A percentile compares a stretch with the other conserved stretches of the same genome.
phyloP scores from a whole-genome alignment of 2,329 filamentous ascomycete species.

The Pseudocercospora pini-densiflorae region DNA sequence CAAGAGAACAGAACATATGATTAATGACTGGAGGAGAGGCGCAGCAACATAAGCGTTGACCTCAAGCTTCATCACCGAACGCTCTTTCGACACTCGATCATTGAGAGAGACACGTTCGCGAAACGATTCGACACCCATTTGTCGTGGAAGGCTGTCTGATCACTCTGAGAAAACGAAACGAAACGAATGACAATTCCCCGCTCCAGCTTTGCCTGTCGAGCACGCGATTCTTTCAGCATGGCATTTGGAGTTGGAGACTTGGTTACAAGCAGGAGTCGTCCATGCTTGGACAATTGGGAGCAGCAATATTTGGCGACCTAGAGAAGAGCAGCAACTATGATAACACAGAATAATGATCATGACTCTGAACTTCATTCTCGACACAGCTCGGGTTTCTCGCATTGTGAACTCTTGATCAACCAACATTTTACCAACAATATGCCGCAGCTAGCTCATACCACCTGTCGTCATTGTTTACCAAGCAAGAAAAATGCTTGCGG shows the following conservation, averaged over 20 bases:
- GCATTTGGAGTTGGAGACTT: too few species aligned
- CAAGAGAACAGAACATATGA: neutral
- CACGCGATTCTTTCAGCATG: neutral
- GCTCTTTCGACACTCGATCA: neutral
- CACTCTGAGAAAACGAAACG: neutral
- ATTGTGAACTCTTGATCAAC: too few species aligned
- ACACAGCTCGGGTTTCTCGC: too few species aligned
- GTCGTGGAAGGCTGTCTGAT: neutral
- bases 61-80: neutral
- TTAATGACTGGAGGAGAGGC: neutral
- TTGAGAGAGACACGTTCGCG: neutral
- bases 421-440: too few species aligned
- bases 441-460: too few species aligned
- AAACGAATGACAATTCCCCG: slow-evolving; percentile 6
- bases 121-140: neutral
- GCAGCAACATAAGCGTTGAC: too few species aligned
- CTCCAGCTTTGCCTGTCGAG: slow-evolving; percentile 7
- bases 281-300: neutral
- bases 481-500: neutral
- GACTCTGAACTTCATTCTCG: too few species aligned
- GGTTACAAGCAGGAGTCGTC: neutral
- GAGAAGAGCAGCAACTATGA: neutral
- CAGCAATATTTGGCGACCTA: neutral
- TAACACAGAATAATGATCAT: too few species aligned
- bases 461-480: slow-evolving; percentile 7